Base-by-base conservation (phyloP, 345 rosid genomes). In the Lepidium sativum region DNA sequence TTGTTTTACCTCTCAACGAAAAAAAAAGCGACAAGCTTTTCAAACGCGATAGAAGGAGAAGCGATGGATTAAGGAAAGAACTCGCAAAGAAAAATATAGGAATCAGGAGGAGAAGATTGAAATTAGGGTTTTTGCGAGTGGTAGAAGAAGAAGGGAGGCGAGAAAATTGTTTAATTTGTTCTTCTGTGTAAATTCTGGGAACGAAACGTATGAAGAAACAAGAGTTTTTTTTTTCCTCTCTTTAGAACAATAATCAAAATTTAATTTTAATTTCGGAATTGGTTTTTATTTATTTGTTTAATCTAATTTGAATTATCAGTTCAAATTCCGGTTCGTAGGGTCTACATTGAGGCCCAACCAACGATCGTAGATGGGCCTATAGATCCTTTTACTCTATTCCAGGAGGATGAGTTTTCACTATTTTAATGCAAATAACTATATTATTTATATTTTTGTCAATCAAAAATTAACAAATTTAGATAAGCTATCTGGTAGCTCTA, bases 81-180 rank as follows among this genome's bases (percentile, higher is more conserved):
- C 11, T 23, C 13, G 39, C 14, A 32, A 25, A 25, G 16, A 12
- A 17, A 43, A 43, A 27, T 13, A 13, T 6, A 6, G 59, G 49
- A 55, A 38, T 49, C 32, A 21, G 20, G 11, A 14, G 31, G 8
- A 27, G 65, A 32, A 50, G 59, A 65, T 52, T 44, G 39, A 34
- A 80, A 78, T 75, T 84, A 82, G 89, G 90, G 89, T 84, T 82
- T 86, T 34, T 44, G 70, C 12, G 64, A 57, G 63, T 34, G 56
- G 71, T 34, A 33, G 42, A 33, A 41, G 65, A 62, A 48, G 52
- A 33, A 52, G 53, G 48, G 83, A 77, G 80, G 81, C 81, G 75
- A 70, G 37, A 65, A 56, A 10, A 15, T 50, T 53, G 54, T 18
- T 35, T 54, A 52, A 15, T 32, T 41, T 51, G 51, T 47, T 43